Conservation (phyloP, 192 early-diverging fungal genomes). For the Coemansia aciculifera region DNA sequence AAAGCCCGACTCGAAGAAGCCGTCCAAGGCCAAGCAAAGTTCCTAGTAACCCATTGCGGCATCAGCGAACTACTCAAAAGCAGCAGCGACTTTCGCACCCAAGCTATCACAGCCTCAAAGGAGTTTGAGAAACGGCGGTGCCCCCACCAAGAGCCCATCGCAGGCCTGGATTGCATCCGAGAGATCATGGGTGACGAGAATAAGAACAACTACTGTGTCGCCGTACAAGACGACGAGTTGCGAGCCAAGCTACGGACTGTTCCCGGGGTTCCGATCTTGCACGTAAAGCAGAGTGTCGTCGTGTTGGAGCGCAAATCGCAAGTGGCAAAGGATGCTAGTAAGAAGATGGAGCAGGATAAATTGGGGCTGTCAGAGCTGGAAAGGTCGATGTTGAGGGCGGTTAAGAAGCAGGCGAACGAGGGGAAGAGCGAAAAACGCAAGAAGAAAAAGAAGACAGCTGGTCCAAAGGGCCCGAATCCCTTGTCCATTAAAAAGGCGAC, state of each 20-base stretch:
- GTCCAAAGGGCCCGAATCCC: conserved; percentile 83
- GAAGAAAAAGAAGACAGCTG: conserved; percentile 59
- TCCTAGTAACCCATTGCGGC: conserved; percentile 73
- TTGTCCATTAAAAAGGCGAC: conserved; percentile 77
- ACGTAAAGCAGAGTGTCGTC: conserved; percentile 74
- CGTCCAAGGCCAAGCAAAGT: conserved; percentile 65
- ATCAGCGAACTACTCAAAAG: conserved; percentile 68
- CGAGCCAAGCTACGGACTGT: conserved; percentile 64
- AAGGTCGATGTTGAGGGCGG: conserved; percentile 57
- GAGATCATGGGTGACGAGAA: conserved; percentile 77
- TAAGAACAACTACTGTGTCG: conserved; percentile 83
- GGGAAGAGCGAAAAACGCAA: conserved; percentile 38
- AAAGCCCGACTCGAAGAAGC: conserved; percentile 63
- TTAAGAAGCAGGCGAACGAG: conserved; percentile 45
- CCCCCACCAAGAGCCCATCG: conserved; percentile 64
- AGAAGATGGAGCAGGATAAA: conserved; percentile 52
- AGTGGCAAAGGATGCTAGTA: conserved; percentile 49
- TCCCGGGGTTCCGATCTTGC: conserved; percentile 84
- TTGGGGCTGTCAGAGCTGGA: conserved; percentile 56
- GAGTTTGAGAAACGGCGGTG: conserved; percentile 81
- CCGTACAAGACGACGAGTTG: conserved; percentile 73
- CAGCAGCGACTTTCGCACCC: conserved; percentile 59
- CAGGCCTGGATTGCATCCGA: conserved; percentile 65
- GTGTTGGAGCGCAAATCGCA: conserved; percentile 77
- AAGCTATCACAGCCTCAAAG: conserved; percentile 62